phyloP scores from a whole-genome alignment of 179 eudicot genomes.

The Spinacia oleracea region DNA sequence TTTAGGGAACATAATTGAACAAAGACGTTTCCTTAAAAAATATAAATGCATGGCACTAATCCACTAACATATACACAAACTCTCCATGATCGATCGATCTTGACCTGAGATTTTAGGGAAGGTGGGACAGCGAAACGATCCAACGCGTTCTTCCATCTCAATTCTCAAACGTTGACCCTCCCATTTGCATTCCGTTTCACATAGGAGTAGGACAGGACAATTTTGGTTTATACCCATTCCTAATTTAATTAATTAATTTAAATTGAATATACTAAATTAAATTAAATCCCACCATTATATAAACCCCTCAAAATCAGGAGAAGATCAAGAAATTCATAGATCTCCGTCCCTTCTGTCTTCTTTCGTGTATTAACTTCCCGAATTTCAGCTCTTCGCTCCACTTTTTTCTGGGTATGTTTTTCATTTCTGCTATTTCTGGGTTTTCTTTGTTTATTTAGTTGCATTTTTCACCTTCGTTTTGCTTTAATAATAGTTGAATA shows the following conservation, averaged over 20 bases:
- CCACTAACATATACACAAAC: constrained; percentile 12
- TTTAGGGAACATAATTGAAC: background rate
- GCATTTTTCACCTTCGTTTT: background rate
- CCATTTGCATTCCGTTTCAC: background rate
- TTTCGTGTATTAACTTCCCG: background rate
- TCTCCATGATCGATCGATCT: background rate
- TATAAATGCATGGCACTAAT: background rate
- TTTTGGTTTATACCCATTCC: too few species aligned
- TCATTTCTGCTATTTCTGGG: background rate
- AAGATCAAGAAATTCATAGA: background rate
- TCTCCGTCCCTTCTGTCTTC: background rate
- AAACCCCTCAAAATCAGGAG: background rate
- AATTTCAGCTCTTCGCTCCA: background rate
- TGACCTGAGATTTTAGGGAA: background rate
- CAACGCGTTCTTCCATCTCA: constrained; percentile 4
- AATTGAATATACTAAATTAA: too few species aligned
- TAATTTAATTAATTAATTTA: too few species aligned
- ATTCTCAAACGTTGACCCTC: constrained; percentile 5
- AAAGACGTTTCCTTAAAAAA: background rate
- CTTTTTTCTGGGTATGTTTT: constrained; percentile 5
- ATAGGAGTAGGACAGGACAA: too few species aligned
- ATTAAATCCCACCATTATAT: background rate
- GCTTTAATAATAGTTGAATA: background rate
- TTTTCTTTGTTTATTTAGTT: background rate
- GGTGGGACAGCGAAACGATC: constrained; percentile 4